phyloP scores from a whole-genome alignment of 2,329 filamentous ascomycete genomes.

The Magnaporthiopsis incrustans region DNA sequence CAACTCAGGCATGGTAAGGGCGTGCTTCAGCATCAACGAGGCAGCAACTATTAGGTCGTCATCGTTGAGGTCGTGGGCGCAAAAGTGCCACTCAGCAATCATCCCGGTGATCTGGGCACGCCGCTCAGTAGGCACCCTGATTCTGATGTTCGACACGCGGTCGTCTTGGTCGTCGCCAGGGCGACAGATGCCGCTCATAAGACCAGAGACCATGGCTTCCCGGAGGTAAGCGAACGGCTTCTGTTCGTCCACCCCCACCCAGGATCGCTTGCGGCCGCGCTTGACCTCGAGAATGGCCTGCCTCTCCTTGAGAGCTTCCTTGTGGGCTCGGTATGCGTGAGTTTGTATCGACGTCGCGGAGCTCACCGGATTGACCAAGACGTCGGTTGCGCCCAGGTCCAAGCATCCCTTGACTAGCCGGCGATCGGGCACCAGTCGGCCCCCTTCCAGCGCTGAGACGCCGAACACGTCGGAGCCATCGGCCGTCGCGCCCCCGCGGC shows the following conservation, averaged over 20 bases:
- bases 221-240: slow-evolving; percentile 84
- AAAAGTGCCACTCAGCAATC: slow-evolving; percentile 78
- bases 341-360: slow-evolving; percentile 69
- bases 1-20: slow-evolving; percentile 71
- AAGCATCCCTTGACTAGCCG: slow-evolving; percentile 61
- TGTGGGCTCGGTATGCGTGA: slow-evolving; percentile 75
- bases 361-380: slow-evolving; percentile 73
- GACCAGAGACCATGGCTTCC: slow-evolving; percentile 85
- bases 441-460: not conserved
- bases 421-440: slow-evolving; percentile 21
- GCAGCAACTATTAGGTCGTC: slow-evolving; percentile 84
- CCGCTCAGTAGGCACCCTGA: slow-evolving; percentile 60
- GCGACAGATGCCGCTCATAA: slow-evolving; percentile 86
- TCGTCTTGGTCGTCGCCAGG: slow-evolving; percentile 53
- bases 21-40: slow-evolving; percentile 84
- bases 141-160: slow-evolving; percentile 54
- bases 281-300: slow-evolving; percentile 63
- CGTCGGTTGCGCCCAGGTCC: slow-evolving; percentile 79
- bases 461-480: not conserved
- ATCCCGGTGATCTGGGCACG: slow-evolving; percentile 58
- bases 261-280: slow-evolving; percentile 75
- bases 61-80: slow-evolving; percentile 79
- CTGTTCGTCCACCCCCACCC: slow-evolving; percentile 80
- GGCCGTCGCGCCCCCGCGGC: not conserved
- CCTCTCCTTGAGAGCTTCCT: slow-evolving; percentile 66